These are phyloP conservation scores for Phylloporus rhodoxanthus DNA, from an alignment of 768 basidiomycete genomes.

Conservation along the genomic window DNA sequence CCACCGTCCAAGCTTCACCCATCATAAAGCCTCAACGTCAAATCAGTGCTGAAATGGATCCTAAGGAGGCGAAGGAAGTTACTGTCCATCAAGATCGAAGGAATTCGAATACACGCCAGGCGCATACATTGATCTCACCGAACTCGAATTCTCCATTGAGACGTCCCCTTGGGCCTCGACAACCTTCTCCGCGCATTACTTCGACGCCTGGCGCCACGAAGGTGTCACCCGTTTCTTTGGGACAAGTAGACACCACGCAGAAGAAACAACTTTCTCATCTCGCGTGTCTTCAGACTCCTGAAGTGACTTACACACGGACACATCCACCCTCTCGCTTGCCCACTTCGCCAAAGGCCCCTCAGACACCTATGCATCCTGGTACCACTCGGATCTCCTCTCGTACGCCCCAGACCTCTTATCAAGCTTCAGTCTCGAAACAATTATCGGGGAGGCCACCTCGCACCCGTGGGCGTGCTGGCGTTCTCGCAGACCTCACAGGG, in stretches of 20 bases:
- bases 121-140: constrained; percentile 15
- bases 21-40: constrained; percentile 11
- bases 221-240: constrained; percentile 1
- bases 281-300: neutral
- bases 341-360: neutral
- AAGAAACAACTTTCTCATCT: constrained; percentile 6
- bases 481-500: constrained; percentile 38
- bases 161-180: constrained; percentile 20
- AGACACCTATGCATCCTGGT: constrained; percentile 15
- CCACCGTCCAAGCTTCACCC: constrained; percentile 29
- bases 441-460: constrained; percentile 27
- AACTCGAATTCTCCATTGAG: constrained; percentile 22
- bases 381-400: constrained; percentile 16
- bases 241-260: neutral
- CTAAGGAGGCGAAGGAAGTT: neutral
- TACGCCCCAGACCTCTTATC: constrained; percentile 16
- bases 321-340: neutral
- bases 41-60: constrained; percentile 8
- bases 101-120: neutral
- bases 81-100: neutral
- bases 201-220: neutral
- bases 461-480: constrained; percentile 25
- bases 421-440: constrained; percentile 12
- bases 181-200: constrained; percentile 14
- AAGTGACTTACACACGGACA: constrained; percentile 12